Base-by-base conservation (phyloP, 148 eudicot genomes). In the Fallopia convolvulus region DNA sequence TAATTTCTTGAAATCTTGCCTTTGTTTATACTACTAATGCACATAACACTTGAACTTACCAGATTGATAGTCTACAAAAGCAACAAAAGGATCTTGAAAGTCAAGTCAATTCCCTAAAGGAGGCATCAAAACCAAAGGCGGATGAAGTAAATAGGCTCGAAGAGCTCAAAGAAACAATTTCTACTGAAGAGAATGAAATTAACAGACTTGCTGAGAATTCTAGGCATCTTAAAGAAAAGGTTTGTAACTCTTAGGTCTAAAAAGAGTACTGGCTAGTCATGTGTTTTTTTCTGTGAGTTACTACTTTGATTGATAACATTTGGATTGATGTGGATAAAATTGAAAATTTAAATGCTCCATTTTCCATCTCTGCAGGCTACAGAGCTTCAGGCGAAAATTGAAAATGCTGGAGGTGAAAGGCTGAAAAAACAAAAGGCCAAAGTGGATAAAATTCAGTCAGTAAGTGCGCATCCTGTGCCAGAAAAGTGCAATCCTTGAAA, bases 391-490 rank as follows among this genome's bases (percentile, higher is more conserved):
- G 77, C 75, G 48, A 93, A 91, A 83, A 89, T 96, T 72, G 99
- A 96, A 77, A 96, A 93, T 87, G 99, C 94, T 78, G 99, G 99
- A 70, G 98, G 99, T 77, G 97, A 90, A 80, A 90, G 55, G 79
- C 86, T 96, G 76, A 91, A 79, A 87, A 89, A 55, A 40, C 99
- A 96, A 55, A 93, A 87, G 86, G 78, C 86, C 33, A 91, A 86
- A 78, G 98, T 96, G 53, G 86, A 81, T 72, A 90, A 91, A 83
- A 90, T 96, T 58, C 94, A 96, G 76, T 81, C 90, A 52, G 99
- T 96, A 90, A 93, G 99, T 89, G 4, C 70, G 72, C 65, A 78
- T 53, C 44, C 61, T 48, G 68, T 55, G 5, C 71, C 26, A 44
- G 49, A 32, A 68, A 61, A 36, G 30, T 60, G 46, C 53, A 70